Evolutionary conservation across 495 filamentous ascomycete genomes (phyloP).

Genomic region (Aspergillus nidulans): DNA sequence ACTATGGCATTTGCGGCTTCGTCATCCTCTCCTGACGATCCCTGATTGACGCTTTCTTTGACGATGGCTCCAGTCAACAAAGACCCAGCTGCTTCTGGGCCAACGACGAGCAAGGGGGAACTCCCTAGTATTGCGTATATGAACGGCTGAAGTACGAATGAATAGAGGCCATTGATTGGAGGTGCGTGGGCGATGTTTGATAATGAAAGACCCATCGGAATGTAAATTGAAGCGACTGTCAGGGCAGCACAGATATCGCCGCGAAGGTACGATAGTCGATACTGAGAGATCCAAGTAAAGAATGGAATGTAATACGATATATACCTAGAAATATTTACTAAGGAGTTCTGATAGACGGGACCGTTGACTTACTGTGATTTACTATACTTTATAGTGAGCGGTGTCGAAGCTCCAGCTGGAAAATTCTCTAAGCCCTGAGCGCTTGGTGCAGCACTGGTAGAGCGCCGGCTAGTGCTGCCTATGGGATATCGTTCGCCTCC

Average conservation of each 20-base stretch:
- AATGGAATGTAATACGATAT: slow-evolving; percentile 90
- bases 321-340: slow-evolving; percentile 54
- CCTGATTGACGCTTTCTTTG: slow-evolving; percentile 64
- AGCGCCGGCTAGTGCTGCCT: slow-evolving; percentile 8
- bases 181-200: slow-evolving; percentile 91
- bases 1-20: slow-evolving; percentile 68
- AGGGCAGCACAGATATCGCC: slow-evolving; percentile 84
- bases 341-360: background rate
- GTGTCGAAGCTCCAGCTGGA: slow-evolving; percentile 29
- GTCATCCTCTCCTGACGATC: slow-evolving; percentile 66
- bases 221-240: slow-evolving; percentile 94
- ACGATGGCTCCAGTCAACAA: slow-evolving; percentile 86
- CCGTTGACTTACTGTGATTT: slow-evolving; percentile 31
- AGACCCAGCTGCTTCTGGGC: slow-evolving; percentile 90
- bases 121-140: slow-evolving; percentile 88
- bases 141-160: slow-evolving; percentile 87
- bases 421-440: slow-evolving; percentile 30
- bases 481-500: slow-evolving; percentile 6
- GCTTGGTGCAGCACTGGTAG: slow-evolving; percentile 17
- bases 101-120: slow-evolving; percentile 89
- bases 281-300: slow-evolving; percentile 81
- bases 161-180: slow-evolving; percentile 91
- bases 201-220: slow-evolving; percentile 92
- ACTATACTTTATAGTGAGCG: slow-evolving; percentile 27
- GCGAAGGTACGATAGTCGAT: slow-evolving; percentile 71